phyloP scores from a whole-genome alignment of 768 basidiomycete genomes.

The Leucocoprinus leucothites region DNA sequence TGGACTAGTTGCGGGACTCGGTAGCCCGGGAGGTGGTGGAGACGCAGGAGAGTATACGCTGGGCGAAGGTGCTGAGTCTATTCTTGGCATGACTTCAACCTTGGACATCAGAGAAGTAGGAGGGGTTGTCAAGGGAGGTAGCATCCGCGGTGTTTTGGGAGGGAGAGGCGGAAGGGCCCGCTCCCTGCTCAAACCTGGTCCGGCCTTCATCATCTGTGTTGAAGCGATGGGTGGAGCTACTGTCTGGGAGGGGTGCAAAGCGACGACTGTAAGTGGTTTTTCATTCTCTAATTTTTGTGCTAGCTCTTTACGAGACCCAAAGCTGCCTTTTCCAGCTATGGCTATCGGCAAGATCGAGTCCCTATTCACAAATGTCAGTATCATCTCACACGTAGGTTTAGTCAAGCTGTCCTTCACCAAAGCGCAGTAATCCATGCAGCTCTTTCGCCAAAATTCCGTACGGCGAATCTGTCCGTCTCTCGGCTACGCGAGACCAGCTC shows the following conservation, averaged over 20 bases:
- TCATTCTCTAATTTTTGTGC: background rate
- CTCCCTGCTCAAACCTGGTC: slow-evolving; percentile 17
- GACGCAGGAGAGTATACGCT: slow-evolving; percentile 22
- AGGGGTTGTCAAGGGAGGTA: slow-evolving; percentile 17
- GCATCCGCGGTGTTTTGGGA: slow-evolving; percentile 10
- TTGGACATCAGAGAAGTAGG: slow-evolving; percentile 3
- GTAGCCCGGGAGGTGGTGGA: background rate
- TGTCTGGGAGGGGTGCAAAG: too few relatives aligned
- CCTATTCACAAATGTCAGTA: slow-evolving; percentile 33
- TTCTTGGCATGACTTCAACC: slow-evolving; percentile 9
- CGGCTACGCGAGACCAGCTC: slow-evolving; percentile 59
- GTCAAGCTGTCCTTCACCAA: slow-evolving; percentile 45
- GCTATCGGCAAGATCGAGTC: slow-evolving; percentile 49
- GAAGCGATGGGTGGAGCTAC: too few relatives aligned
- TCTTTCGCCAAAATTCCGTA: slow-evolving; percentile 55
- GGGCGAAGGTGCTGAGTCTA: slow-evolving; percentile 17
- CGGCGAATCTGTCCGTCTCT: slow-evolving; percentile 58
- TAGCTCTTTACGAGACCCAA: background rate
- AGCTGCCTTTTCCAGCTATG: background rate
- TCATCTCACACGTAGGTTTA: background rate
- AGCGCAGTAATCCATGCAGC: slow-evolving; percentile 74
- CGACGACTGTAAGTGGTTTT: too few relatives aligned
- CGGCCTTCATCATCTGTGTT: background rate
- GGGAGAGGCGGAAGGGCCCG: slow-evolving; percentile 32
- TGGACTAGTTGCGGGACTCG: slow-evolving; percentile 36